These are phyloP conservation scores for Teunomyces kruisii DNA, from an alignment of 805 yeast genomes.

Conservation along the genomic window DNA sequence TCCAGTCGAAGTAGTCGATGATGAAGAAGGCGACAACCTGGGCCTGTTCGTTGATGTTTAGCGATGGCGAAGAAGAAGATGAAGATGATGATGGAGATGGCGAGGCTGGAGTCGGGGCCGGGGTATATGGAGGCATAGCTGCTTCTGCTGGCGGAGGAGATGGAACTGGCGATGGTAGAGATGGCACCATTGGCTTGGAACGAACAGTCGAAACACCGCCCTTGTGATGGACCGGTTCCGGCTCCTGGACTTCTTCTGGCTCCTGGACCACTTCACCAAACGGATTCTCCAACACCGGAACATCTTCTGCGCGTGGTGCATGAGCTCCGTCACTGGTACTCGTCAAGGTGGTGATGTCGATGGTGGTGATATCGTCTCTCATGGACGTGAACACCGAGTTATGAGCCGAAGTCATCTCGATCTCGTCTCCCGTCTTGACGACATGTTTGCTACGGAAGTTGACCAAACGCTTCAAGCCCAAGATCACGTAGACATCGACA, in stretches of 20 bases:
- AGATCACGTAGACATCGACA: slow-evolving; percentile 42
- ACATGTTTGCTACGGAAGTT: slow-evolving; percentile 8
- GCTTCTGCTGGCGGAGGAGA: not conserved
- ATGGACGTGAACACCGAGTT: slow-evolving; percentile 20
- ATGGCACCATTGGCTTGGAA: not conserved
- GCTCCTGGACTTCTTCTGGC: slow-evolving; percentile 7
- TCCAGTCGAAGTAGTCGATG: slow-evolving; percentile 54
- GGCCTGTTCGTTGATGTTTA: not conserved
- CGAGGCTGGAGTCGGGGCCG: too few relatives aligned
- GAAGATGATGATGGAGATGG: not conserved
- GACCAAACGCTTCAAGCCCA: slow-evolving; percentile 17
- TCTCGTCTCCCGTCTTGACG: slow-evolving; percentile 10
- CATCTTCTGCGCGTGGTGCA: slow-evolving; percentile 5
- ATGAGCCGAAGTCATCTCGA: slow-evolving; percentile 13
- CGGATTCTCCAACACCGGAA: not conserved
- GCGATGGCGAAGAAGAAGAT: not conserved
- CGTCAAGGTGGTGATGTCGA: slow-evolving; percentile 23
- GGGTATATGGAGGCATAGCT: too few relatives aligned
- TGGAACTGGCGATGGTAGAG: not conserved
- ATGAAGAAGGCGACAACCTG: slow-evolving; percentile 31
- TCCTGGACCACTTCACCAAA: slow-evolving; percentile 1
- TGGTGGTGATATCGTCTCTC: slow-evolving; percentile 41
- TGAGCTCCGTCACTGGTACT: slow-evolving; percentile 13
- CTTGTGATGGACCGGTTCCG: slow-evolving; percentile 6
- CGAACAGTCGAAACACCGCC: not conserved